Conservation (phyloP, 2,329 filamentous ascomycete genomes). For the Ophiostoma tasmaniense region DNA sequence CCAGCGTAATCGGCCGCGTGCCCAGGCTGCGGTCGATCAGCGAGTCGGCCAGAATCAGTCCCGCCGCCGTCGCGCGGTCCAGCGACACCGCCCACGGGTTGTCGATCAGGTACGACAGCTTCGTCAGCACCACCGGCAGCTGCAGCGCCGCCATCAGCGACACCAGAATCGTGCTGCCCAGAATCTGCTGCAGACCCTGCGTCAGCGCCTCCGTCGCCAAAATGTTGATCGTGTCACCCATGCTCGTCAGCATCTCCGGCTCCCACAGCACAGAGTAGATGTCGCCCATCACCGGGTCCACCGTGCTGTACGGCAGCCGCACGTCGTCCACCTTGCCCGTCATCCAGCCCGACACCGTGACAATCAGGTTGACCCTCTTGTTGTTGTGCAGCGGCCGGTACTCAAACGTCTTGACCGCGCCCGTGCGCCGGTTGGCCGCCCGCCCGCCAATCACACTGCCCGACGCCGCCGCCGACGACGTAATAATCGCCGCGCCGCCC, state of each 20-base stretch:
- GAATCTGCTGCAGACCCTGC: constrained; percentile 88
- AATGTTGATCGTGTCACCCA: constrained; percentile 98
- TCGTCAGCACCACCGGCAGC: constrained; percentile 84
- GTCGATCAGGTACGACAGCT: constrained; percentile 91
- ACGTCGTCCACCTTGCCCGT: constrained; percentile 96
- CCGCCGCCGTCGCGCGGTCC: constrained; percentile 78
- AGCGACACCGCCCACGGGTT: constrained; percentile 98
- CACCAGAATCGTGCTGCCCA: constrained; percentile 81
- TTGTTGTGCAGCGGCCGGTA: constrained; percentile 96
- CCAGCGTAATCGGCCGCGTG: constrained; percentile 80
- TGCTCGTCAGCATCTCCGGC: constrained; percentile 93
- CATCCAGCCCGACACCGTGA: constrained; percentile 97
- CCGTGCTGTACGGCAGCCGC: constrained; percentile 86
- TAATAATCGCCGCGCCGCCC: constrained; percentile 89
- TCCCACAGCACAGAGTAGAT: constrained; percentile 97
- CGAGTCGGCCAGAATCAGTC: constrained; percentile 88
- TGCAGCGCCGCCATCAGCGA: constrained; percentile 88
- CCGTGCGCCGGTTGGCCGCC: constrained; percentile 79
- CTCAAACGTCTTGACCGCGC: constrained; percentile 91
- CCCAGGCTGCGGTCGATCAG: constrained; percentile 86
- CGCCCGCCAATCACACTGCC: constrained; percentile 78
- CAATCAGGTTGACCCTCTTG: constrained; percentile 89
- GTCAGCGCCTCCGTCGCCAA: constrained; percentile 95
- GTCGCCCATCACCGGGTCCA: constrained; percentile 96
- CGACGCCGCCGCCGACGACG: constrained; percentile 76